Conservation (phyloP, 257 asterid species). For the Scutellaria baicalensis region DNA sequence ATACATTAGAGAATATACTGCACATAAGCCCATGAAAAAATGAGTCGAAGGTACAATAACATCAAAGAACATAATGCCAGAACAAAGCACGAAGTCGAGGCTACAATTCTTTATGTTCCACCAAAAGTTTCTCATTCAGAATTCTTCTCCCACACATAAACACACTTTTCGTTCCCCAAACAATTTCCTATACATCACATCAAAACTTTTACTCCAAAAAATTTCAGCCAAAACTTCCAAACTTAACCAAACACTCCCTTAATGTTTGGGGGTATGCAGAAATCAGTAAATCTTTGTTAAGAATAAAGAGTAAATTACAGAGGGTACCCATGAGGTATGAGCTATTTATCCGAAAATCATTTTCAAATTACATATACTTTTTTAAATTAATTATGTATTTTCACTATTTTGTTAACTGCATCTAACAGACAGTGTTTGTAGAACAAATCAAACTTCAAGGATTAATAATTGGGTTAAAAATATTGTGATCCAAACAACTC, state of each 20-base stretch:
- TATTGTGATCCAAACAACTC: background rate
- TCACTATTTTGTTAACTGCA: background rate
- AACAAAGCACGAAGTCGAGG: background rate
- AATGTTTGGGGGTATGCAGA: background rate
- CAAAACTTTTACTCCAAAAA: background rate
- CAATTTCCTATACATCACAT: background rate
- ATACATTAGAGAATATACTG: slow-evolving; percentile 89
- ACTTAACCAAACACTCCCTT: background rate
- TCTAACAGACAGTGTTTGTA: background rate
- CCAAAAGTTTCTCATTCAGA: background rate
- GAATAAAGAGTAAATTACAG: background rate
- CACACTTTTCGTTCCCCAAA: background rate
- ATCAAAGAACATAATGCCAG: background rate
- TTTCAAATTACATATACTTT: background rate
- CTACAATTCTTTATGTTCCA: background rate
- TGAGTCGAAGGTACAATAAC: slow-evolving; percentile 10
- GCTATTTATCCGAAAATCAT: background rate
- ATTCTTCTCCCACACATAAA: background rate
- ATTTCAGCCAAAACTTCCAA: background rate
- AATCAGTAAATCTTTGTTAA: background rate
- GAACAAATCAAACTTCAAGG: background rate
- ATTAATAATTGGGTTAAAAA: background rate
- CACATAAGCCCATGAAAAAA: slow-evolving; percentile 20
- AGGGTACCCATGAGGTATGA: background rate
- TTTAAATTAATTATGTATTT: background rate